Evolutionary conservation across 768 basidiomycete genomes (phyloP).

Genomic region (Tylopilus felleus): DNA sequence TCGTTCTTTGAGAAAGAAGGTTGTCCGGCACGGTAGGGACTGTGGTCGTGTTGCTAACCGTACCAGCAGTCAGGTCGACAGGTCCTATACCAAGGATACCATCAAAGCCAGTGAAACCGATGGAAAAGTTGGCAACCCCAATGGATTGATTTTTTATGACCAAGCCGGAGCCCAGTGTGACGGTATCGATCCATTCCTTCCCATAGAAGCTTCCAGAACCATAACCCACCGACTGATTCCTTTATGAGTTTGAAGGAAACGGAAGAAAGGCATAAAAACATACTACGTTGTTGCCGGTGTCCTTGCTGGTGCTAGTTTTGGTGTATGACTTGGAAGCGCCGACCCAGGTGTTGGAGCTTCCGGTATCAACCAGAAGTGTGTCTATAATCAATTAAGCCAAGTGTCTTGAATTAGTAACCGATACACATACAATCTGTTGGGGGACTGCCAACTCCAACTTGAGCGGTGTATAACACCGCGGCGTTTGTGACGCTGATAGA

Average conservation of each 20-base stretch:
- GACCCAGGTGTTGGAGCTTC: conserved; percentile 28
- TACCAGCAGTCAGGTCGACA: conserved; percentile 29
- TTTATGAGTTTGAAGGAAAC: neutral
- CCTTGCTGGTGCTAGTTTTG: conserved; percentile 23
- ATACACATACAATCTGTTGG: conserved; percentile 13
- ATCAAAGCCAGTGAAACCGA: conserved; percentile 16
- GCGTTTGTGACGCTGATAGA: conserved; percentile 18
- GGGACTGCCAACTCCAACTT: conserved; percentile 24
- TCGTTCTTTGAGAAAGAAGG: conserved; percentile 28
- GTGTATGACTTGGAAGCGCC: conserved; percentile 27
- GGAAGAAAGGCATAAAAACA: neutral
- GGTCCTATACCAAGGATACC: conserved; percentile 40
- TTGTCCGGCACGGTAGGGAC: conserved; percentile 37
- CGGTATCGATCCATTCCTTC: neutral
- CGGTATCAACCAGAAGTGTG: conserved; percentile 26
- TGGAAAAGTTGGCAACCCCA: neutral
- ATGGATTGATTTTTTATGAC: neutral
- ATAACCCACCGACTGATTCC: neutral
- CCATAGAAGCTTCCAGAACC: neutral
- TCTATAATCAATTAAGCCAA: conserved; percentile 14
- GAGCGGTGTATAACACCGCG: conserved; percentile 23
- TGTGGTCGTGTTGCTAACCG: conserved; percentile 6
- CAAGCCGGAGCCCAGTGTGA: neutral
- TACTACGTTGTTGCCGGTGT: conserved; percentile 20
- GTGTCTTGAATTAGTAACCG: neutral